phyloP scores from a whole-genome alignment of 78 protist species.

The Salpingoeca rosetta region DNA sequence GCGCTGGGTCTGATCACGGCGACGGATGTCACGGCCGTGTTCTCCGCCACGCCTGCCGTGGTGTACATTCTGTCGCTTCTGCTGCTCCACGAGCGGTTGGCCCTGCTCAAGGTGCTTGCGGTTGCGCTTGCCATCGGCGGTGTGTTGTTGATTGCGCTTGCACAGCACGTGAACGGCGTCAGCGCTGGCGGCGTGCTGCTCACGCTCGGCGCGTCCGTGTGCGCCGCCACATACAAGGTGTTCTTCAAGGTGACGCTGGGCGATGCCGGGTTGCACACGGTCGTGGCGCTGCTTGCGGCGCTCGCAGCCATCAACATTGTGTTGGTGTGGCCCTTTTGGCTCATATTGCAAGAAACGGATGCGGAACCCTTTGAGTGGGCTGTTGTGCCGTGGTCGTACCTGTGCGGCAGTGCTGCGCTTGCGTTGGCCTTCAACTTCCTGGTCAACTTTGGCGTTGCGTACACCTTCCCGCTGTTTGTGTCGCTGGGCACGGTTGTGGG shows the following conservation, averaged over 20 bases:
- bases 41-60: not conserved
- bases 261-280: not conserved
- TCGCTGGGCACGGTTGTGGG: not conserved
- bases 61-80: not conserved
- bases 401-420: not conserved
- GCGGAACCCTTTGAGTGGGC: not conserved
- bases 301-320: not conserved
- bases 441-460: not conserved
- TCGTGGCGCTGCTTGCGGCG: not conserved
- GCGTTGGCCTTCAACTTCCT: not conserved
- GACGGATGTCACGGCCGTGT: not conserved
- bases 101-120: not conserved
- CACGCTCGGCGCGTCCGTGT: not conserved
- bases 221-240: not conserved
- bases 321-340: not conserved
- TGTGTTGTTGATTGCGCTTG: not conserved
- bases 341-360: not conserved
- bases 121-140: not conserved
- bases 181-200: not conserved
- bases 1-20: not conserved
- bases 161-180: not conserved
- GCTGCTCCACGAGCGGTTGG: not conserved
- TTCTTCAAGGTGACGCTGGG: not conserved
- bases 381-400: not conserved
- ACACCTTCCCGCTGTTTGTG: not conserved